These are phyloP conservation scores for Lentinula boryana DNA, from an alignment of 768 basidiomycete genomes.

Conservation along the genomic window DNA sequence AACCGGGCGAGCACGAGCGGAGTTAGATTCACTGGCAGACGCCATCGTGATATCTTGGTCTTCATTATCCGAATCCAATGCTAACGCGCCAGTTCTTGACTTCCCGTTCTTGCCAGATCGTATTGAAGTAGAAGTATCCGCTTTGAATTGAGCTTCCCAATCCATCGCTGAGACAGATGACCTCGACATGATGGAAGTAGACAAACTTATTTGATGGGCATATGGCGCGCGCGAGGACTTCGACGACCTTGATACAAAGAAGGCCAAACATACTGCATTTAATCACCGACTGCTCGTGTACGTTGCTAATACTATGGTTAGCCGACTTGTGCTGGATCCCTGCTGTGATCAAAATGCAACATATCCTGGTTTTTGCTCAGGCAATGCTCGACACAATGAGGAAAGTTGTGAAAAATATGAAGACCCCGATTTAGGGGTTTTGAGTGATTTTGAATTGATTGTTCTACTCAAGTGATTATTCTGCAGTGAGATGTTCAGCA, in stretches of 20 bases:
- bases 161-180: not conserved
- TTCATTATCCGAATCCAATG: constrained; percentile 1
- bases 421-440: too few relatives aligned
- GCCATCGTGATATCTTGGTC: constrained; percentile 3
- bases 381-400: too few relatives aligned
- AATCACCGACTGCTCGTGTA: too few relatives aligned
- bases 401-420: too few relatives aligned
- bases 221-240: not conserved
- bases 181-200: not conserved
- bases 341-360: too few relatives aligned
- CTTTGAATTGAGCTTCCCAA: constrained; percentile 1
- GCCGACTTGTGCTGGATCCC: too few relatives aligned
- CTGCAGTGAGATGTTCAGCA: too few relatives aligned
- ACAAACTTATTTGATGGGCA: not conserved
- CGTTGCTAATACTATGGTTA: too few relatives aligned
- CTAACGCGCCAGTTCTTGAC: not conserved
- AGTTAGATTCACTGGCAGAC: not conserved
- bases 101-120: not conserved
- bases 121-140: not conserved
- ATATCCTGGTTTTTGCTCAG: too few relatives aligned
- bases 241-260: not conserved
- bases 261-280: not conserved
- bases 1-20: not conserved
- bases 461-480: too few relatives aligned
- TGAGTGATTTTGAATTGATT: too few relatives aligned